phyloP scores from a whole-genome alignment of 306 rosid species.

The cucumber (Cucumis sativus) region DNA sequence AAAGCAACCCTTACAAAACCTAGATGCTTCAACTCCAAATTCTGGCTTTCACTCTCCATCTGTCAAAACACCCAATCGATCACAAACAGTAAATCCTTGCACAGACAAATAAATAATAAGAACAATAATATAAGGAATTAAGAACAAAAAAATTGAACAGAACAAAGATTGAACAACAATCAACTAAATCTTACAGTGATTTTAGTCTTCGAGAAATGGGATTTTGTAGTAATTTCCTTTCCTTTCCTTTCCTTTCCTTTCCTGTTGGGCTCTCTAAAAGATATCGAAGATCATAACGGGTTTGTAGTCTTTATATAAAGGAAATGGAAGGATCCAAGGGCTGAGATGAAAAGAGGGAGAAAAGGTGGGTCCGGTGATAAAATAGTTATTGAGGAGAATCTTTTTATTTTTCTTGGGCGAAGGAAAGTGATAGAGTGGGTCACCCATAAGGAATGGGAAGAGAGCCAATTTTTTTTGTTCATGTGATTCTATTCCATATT shows the following conservation, averaged over 20 bases:
- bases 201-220: background rate
- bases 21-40: constrained; percentile 39
- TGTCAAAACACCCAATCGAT: background rate
- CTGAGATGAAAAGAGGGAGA: background rate
- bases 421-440: background rate
- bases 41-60: constrained; percentile 29
- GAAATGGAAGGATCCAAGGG: background rate
- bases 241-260: too few species aligned
- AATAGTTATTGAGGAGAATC: background rate
- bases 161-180: background rate
- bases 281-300: background rate
- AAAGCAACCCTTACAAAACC: constrained; percentile 47
- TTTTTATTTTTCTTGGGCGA: background rate
- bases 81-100: background rate
- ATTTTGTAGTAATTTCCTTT: background rate
- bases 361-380: background rate
- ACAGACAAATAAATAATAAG: background rate
- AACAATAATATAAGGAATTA: background rate
- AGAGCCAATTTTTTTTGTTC: constrained; percentile 5
- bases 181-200: background rate
- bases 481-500: background rate
- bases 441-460: background rate
- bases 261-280: background rate
- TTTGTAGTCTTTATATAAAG: too few species aligned
- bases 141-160: background rate